Evolutionary conservation across 2,329 filamentous ascomycete genomes (phyloP), one percentile per base, ranked within the genome.

Genomic region (Fusarium coicis): DNA sequence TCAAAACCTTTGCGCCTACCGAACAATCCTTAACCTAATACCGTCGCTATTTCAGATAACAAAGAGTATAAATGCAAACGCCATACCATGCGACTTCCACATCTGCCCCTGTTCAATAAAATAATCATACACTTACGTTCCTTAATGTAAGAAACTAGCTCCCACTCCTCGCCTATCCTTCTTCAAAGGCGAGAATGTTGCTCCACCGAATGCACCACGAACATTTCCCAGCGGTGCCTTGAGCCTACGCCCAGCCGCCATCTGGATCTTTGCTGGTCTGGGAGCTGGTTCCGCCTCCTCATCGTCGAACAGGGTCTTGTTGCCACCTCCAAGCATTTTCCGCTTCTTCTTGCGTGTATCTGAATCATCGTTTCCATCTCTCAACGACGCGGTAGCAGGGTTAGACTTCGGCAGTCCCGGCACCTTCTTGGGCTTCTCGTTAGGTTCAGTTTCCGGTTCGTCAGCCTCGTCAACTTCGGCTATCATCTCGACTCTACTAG

Each of bases 101-200:
- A 21, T 23, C 39, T 36, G 12, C 28, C 40, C 9, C 18, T 37
- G 62, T 23, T 36, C 28, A 26, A 50, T 39, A 19, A 63, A 23
- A 54, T 43, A 49, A 44, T 30, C 34, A 23, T 43, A 34, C 16
- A 39, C 28, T 46, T 30, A 30, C 30, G 3, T 23, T 50, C 23
- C 28, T 34, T 37, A 88, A 60, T 83, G 86, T 66, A 90, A 79
- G 74, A 92, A 92, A 76, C 90, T 92, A 60, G 90, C 89, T 68
- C 86, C 85, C 7, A 89, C 86, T 37, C 90, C 89, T 68, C 90
- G 89, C 65, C 88, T 87, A 56, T 94, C 90, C 78, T 88, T 88
- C 83, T 95, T 95, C 66, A 95, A 82, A 12, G 93, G 93, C 23
- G 92, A 94, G 79, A 95, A 94, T 8, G 85, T 78, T 23, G 83